Base-by-base conservation (phyloP, 495 filamentous ascomycete genomes). In the Xylaria curta region DNA sequence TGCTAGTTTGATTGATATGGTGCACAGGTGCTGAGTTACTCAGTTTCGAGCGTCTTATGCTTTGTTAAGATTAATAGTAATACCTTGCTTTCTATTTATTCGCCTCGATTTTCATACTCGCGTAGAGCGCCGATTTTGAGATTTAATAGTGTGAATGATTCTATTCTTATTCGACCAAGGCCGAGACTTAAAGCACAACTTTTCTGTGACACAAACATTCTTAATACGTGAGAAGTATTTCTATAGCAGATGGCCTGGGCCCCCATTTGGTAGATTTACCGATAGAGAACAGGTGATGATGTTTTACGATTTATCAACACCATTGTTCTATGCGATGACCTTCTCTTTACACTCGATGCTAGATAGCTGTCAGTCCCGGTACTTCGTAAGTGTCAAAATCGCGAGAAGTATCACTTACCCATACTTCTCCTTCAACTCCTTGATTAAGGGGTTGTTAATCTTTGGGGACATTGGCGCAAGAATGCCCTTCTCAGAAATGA, bases 381-480 rank as follows among this genome's bases (percentile, higher is more conserved):
- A 5, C 21, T 62, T 17, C 31, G 24, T n/a, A 51, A 58, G 15
- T 15, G 12, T 6, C n/a, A 21, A 3, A 13, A 53, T 58, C 38
- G 5, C 19, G 38, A 56, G 12, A 61, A 31, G 15, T 36, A 46
- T n/a, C 7, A 63, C 68, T 70, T 54, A 70, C 24, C 84, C 87
- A 56, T 90, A 91, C 51, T 89, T 86, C 42, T 89, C 87, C 82
- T 90, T 90, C 63, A 92, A 83, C 79, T 91, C 89, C 84, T 90
- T 89, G 78, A 93, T 89, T 66, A 94, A 78, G 67, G 92, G 90
- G 61, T 86, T 83, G 78, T 89, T 90, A 78, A 97, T 91, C 72
- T 92, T 88, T 40, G 84, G 81, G 69, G 80, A 89, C 89, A 97
- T 92, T 2, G 95, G 95, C 56, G 95, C 95, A 54, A 97, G 78